Base-by-base conservation (phyloP, 1,139 yeast species). In the Debaryomyces subglobosus region DNA sequence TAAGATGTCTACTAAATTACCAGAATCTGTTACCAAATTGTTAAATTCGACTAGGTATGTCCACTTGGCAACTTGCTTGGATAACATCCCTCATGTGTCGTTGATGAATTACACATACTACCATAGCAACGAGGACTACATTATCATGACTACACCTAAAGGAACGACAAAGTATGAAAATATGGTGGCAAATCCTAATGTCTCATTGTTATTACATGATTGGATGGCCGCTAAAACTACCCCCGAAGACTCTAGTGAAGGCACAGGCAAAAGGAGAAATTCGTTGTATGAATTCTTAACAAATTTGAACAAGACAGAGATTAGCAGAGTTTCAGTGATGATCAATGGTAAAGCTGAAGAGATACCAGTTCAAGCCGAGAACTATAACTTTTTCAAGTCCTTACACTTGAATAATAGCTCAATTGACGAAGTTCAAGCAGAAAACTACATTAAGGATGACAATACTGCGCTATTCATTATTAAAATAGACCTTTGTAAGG, bases 81-180 rank as follows among this genome's bases (percentile, higher is more conserved):
- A 84, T 45, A 78, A 85, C 49, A 62, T 79, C 30, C 97, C 97
- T 6, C 95, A 91, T 57, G 96, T 90, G 2, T 81, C 94, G 10
- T 77, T 91, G 56, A 91, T 91, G 97, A 91, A 89, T 67, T 91
- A 88, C 64, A 84, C 94, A 4, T 89, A 83, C 41, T 79, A 68
- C 59, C 67, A 67, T 36, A 62, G 65, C 49, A 77, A 71, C 39
- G 61, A 64, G 4, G 77, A 77, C 5, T 75, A 78, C 51, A 79
- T 90, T 44, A 81, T 91, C 32, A 72, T 91, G 50, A 82, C 96
- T 5, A 84, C 96, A 1, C 85, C 85, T 1, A 78, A 75, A 51
- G 68, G 78, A 48, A 88, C 97, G 4, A 82, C 83, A 49, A 91
- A 90, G 65, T 88, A 78, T 64, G 67, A 77, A 35, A 89, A 91